A percentile compares a stretch with the other conserved stretches of the same genome.
Conservation (phyloP, 371 early-diverging fungal genomes). For the Synchytrium microbalum region DNA sequence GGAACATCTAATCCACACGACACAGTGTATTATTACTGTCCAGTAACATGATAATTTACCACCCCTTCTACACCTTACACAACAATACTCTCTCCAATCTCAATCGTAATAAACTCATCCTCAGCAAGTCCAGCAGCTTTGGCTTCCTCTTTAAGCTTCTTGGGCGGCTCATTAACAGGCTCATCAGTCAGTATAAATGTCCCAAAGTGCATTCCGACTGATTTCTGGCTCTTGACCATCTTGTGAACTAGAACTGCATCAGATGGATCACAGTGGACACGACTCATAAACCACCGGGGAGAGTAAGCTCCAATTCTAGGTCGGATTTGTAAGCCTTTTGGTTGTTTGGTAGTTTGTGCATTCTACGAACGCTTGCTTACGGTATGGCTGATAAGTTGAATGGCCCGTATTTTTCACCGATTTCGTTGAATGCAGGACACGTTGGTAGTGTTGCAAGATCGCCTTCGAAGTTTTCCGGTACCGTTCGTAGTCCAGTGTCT, state of each 20-base stretch:
- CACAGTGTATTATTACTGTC: too few relatives aligned
- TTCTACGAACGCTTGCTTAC: too few relatives aligned
- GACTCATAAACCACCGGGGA: constrained; percentile 62
- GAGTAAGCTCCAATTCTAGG: constrained; percentile 76
- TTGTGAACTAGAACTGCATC: constrained; percentile 70
- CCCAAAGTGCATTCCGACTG: constrained; percentile 64
- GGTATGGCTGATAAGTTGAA: constrained; percentile 68
- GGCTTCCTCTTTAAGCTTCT: constrained; percentile 39
- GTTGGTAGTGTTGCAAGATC: too few relatives aligned
- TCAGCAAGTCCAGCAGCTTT: constrained; percentile 41
- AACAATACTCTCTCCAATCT: constrained; percentile 48
- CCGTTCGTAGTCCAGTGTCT: constrained; percentile 65
- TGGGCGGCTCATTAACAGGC: constrained; percentile 48
- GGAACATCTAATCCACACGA: too few relatives aligned
- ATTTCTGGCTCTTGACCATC: constrained; percentile 55
- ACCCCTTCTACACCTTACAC: too few relatives aligned
- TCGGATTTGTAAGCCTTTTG: too few relatives aligned
- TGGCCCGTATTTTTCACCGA: constrained; percentile 38
- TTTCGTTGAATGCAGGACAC: constrained; percentile 66
- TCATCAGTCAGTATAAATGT: constrained; percentile 54
- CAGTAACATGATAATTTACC: too few relatives aligned
- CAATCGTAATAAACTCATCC: constrained; percentile 42
- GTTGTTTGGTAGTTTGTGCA: too few relatives aligned
- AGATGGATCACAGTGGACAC: constrained; percentile 65
- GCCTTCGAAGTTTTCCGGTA: constrained; percentile 35